Conservation (phyloP, 306 rosid genomes). For the Malus asiatica region DNA sequence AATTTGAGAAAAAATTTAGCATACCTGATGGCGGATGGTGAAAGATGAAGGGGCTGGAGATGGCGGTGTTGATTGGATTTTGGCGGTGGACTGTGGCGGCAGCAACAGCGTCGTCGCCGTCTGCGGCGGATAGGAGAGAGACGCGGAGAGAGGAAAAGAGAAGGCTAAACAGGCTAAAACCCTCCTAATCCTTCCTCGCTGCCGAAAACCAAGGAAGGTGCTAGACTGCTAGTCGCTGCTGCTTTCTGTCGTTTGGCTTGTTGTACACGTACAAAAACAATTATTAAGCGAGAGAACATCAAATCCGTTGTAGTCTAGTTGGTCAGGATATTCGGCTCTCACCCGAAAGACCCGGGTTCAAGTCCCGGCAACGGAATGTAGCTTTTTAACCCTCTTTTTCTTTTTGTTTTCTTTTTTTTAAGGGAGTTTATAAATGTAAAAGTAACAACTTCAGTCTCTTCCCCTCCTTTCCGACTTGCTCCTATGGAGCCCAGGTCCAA, state of each 20-base stretch:
- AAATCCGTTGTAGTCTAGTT: conserved; percentile 41
- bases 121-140: conserved; percentile 14
- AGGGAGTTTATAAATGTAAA: not conserved
- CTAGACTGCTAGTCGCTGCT: not conserved
- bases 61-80: not conserved
- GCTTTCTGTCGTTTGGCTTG: not conserved
- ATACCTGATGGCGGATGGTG: not conserved
- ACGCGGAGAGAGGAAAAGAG: not conserved
- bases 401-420: too few relatives aligned
- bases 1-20: not conserved
- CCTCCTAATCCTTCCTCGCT: not conserved
- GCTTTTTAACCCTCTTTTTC: not conserved
- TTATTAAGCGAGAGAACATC: accelerated
- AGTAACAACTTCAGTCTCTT: not conserved
- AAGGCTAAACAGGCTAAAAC: not conserved
- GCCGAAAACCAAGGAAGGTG: not conserved
- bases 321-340: conserved; percentile 41
- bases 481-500: too few relatives aligned
- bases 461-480: too few relatives aligned
- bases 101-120: not conserved
- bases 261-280: accelerated
- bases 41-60: not conserved
- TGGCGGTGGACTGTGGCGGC: not conserved
- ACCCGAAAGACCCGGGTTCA: conserved; percentile 12
- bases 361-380: not conserved